Evolutionary conservation across 2,329 filamentous ascomycete genomes (phyloP).

Genomic region (Ascochyta viciae-villosae): DNA sequence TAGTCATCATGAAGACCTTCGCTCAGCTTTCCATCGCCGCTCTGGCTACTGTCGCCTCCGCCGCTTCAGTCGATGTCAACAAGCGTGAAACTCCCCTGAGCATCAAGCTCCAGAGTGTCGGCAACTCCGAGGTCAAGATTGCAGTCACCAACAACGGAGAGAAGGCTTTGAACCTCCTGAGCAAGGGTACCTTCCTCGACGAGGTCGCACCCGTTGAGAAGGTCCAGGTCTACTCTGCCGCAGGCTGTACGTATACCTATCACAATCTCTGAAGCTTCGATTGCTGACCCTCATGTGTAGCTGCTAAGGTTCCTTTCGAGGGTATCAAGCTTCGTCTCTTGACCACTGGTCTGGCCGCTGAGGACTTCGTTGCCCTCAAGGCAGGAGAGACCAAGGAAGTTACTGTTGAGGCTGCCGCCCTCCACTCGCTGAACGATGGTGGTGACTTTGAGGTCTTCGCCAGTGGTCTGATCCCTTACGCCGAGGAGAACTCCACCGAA

Average conservation of each 20-base stretch:
- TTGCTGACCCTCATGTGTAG: constrained; percentile 34
- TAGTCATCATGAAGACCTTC: constrained; percentile 38
- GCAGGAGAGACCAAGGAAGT: constrained; percentile 59
- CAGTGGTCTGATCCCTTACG: constrained; percentile 53
- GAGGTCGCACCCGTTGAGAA: constrained; percentile 60
- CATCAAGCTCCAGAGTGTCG: constrained; percentile 55
- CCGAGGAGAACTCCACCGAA: constrained; percentile 58
- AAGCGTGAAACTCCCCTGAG: constrained; percentile 47
- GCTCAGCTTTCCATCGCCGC: constrained; percentile 36
- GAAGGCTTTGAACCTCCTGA: constrained; percentile 60
- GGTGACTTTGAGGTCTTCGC: constrained; percentile 65
- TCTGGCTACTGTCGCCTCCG: constrained; percentile 36
- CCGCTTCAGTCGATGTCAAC: constrained; percentile 36
- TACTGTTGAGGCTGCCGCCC: constrained; percentile 63
- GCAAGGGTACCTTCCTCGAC: constrained; percentile 62
- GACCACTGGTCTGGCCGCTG: constrained; percentile 54
- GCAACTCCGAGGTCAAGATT: constrained; percentile 63
- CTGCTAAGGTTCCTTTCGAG: constrained; percentile 57
- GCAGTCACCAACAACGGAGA: constrained; percentile 62
- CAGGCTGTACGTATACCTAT: constrained; percentile 46
- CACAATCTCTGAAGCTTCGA: not conserved
- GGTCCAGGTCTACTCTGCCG: constrained; percentile 57
- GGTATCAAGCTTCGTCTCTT: constrained; percentile 61
- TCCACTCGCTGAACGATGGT: constrained; percentile 60
- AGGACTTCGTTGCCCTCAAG: constrained; percentile 59